Base-by-base conservation (phyloP, 805 yeast species). In the Saccharomyces jurei region DNA sequence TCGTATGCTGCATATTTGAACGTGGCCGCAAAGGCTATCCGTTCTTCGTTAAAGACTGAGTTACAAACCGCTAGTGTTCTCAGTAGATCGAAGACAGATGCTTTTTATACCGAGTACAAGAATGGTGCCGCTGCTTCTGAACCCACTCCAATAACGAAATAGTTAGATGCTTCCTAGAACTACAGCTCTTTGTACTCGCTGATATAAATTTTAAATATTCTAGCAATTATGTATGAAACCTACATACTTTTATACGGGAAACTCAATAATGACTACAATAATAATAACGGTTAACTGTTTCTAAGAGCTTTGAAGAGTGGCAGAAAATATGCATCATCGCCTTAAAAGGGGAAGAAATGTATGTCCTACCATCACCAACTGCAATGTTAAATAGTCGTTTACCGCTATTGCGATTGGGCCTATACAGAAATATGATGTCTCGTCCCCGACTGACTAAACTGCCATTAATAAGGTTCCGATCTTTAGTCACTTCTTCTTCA, bases 1-100 rank as follows among this genome's bases (percentile, higher is more conserved):
- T 77, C 85, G 75, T 81, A 77, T 78, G 89, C 88, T 86, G 87
- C 85, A 73, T 92, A 92, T 76, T 80, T 91, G 73, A 82, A 96
- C 63, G 80, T 92, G 69, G 88, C 97, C 68, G 96, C 97, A 69
- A 83, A 83, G 72, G 81, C 96, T 59, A 82, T 89, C 64, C 89
- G 97, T 78, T 78, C 80, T 66, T 85, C 97, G 52, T 82, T 92
- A 71, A 92, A 92, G 79, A 83, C 90, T 60, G 96, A 91, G 68
- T 73, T 82, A 70, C 87, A 86, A 72, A 86, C 81, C 60, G 80
- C 77, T 58, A 86, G 86, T 62, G 77, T 75, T 49, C 81, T 82
- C 67, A 81, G 79, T 72, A 87, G 95, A 79, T 84, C 84, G 63
- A 61, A 73, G 67, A 74, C 87, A 60, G 98, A 92, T 68, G 87